Base-by-base conservation (phyloP, 768 basidiomycete species). In the Polyporus arcularius region DNA sequence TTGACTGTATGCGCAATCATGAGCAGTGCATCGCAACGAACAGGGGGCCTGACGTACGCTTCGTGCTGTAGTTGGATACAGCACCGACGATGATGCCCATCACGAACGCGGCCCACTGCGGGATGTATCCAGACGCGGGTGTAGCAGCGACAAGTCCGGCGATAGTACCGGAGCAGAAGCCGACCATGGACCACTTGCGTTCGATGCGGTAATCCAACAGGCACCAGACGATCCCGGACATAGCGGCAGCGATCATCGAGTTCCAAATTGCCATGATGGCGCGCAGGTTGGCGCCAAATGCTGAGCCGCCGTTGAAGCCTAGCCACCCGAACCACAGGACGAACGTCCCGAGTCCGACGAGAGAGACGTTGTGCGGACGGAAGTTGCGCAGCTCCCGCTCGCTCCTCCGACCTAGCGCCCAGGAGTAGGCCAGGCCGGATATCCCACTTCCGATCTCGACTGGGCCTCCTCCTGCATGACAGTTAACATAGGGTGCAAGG, bases 251-350 rank as follows among this genome's bases (percentile, higher is more conserved):
- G 14, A 94, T 31, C 88, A 94, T 94, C 42, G 92, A 89, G 74
- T 95, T 95, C 86, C 93, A 90, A 57, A 89, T 82, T 16, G 93
- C 92, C 71, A 88, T 58, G 84, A 94, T 80, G 3, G 92, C 93
- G 52, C 94, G 87, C 42, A 96, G 79, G 75, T 95, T 95, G 39
- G 92, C 92, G 31, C 90, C 90, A 66, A 92, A 91, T 3, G 92
- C 90, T 58, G 88, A 90, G 28, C 94, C 94, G 50, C 90, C 94
- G 75, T 95, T 96, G 80, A 94, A 94, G n/a, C 89, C 91, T 58
- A 88, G 75, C 86, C 87, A 92, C 28, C 92, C 92, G 70, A 95
- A 89, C 90, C 89, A 94, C 55, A 94, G 85, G 64, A 94, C 82
- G 66, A 87, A 89, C 9, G 90, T 94, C 64, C 94, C 93, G 57